phyloP scores from a whole-genome alignment of 1,284 basidiomycete species.

The Volvariella surrecta region DNA sequence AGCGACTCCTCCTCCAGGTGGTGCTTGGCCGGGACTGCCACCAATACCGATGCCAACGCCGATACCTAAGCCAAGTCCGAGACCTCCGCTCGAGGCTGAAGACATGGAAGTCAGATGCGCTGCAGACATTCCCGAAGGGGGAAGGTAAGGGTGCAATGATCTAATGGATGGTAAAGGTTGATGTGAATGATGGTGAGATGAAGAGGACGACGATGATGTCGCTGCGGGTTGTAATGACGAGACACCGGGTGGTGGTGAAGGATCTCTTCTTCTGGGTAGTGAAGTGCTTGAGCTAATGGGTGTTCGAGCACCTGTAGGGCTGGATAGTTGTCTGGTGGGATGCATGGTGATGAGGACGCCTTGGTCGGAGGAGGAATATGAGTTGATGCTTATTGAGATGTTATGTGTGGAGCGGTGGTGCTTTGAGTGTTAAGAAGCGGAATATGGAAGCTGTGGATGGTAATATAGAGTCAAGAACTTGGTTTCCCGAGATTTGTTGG shows the following conservation, averaged over 20 bases:
- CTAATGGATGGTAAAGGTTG: constrained; percentile 51
- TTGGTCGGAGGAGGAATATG: constrained; percentile 9
- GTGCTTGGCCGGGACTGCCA: no score
- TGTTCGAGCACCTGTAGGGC: constrained; percentile 10
- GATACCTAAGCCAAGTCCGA: no score
- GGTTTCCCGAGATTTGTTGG: no score
- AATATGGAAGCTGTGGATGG: no score
- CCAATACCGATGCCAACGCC: no score
- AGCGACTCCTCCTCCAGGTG: no score
- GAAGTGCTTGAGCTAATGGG: no score
- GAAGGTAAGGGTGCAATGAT: constrained; percentile 53
- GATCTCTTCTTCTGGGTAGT: constrained; percentile 12
- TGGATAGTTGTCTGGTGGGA: constrained; percentile 15
- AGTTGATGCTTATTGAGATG: no score
- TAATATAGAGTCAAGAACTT: no score
- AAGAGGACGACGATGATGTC: constrained; percentile 10
- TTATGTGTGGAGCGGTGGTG: no score
- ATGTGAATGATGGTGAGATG: constrained; percentile 12
- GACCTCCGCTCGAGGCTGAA: no score
- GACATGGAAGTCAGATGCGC: not conserved
- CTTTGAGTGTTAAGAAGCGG: no score
- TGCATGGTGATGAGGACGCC: constrained; percentile 17
- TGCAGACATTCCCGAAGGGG: constrained; percentile 25
- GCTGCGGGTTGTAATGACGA: constrained; percentile 5
- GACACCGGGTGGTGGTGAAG: constrained; percentile 5